phyloP scores from a whole-genome alignment of 2,329 filamentous ascomycete species.

The Diatrype stigma region DNA sequence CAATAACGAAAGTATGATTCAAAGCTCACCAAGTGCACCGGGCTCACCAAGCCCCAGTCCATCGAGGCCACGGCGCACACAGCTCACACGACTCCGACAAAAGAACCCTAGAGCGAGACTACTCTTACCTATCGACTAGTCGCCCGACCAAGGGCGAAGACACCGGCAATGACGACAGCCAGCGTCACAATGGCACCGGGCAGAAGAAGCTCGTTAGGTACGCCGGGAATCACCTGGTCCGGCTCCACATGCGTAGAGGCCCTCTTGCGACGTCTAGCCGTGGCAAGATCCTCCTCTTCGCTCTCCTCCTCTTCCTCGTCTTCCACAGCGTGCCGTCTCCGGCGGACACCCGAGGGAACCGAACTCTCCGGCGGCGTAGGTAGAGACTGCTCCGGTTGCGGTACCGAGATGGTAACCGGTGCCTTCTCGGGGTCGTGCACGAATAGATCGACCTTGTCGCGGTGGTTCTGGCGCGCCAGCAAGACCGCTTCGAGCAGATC shows the following conservation, averaged over 20 bases:
- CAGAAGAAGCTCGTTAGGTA: constrained; percentile 89
- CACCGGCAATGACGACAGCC: constrained; percentile 87
- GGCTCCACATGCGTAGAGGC: constrained; percentile 44
- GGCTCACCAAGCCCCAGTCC: too few species aligned
- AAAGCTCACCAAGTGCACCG: too few species aligned
- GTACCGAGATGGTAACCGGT: constrained; percentile 63
- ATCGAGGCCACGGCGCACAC: too few species aligned
- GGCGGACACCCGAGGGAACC: constrained; percentile 40
- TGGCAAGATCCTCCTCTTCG: constrained; percentile 47
- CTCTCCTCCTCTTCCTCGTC: constrained; percentile 56
- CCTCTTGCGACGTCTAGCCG: constrained; percentile 47
- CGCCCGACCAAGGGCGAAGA: constrained; percentile 80
- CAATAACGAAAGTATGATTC: not conserved
- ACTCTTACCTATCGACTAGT: constrained; percentile 43
- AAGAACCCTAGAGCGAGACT: not conserved
- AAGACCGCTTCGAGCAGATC: constrained; percentile 88
- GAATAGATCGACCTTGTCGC: constrained; percentile 95
- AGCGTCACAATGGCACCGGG: constrained; percentile 94
- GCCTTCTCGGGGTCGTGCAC: constrained; percentile 90
- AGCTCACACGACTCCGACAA: not conserved
- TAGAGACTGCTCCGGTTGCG: constrained; percentile 35
- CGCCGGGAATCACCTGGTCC: constrained; percentile 81
- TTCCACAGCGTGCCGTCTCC: constrained; percentile 39
- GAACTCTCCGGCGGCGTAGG: constrained; percentile 47
- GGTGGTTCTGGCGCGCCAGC: constrained; percentile 69